Evolutionary conservation across 495 filamentous ascomycete genomes (phyloP).

Genomic region (Penicillium tannophilum): DNA sequence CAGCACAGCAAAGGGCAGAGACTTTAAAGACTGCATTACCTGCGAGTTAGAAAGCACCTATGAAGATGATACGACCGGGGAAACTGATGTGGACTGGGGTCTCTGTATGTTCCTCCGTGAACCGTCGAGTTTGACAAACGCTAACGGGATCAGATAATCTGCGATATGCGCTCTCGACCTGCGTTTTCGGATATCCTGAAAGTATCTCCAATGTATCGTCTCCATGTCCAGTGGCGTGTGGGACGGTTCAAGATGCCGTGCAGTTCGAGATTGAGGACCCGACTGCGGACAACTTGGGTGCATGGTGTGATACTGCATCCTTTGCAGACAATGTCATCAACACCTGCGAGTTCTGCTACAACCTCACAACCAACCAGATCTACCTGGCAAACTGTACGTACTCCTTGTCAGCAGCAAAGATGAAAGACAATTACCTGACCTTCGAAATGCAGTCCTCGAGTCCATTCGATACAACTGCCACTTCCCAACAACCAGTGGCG

Average conservation of each 20-base stretch:
- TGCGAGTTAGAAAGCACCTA: conserved; percentile 61
- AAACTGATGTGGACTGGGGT: conserved; percentile 62
- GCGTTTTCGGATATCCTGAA: conserved; percentile 46
- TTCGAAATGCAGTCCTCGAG: conserved; percentile 45
- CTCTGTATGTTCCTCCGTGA: conserved; percentile 51
- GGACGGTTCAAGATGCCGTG: conserved; percentile 37
- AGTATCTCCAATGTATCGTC: conserved; percentile 39
- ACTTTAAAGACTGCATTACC: conserved; percentile 59
- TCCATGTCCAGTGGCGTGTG: conserved; percentile 47
- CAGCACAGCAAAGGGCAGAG: conserved; percentile 42
- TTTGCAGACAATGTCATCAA: conserved; percentile 48
- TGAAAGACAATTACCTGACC: not conserved
- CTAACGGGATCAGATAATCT: conserved; percentile 46
- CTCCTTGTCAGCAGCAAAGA: conserved; percentile 5
- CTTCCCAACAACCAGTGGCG: conserved; percentile 35
- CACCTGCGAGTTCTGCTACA: conserved; percentile 50
- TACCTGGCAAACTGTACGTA: conserved; percentile 55
- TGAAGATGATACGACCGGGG: conserved; percentile 43
- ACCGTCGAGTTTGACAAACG: not conserved
- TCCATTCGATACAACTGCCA: conserved; percentile 54
- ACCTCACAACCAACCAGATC: conserved; percentile 39
- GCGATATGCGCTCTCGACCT: conserved; percentile 49
- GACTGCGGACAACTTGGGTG: conserved; percentile 29
- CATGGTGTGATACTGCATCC: conserved; percentile 35
- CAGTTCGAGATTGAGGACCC: conserved; percentile 35